Percentiles rank a stretch among this genome's conserved stretches.
phyloP scores from a whole-genome alignment of 2,329 filamentous ascomycete species.

The Xylaria hypoxylon region DNA sequence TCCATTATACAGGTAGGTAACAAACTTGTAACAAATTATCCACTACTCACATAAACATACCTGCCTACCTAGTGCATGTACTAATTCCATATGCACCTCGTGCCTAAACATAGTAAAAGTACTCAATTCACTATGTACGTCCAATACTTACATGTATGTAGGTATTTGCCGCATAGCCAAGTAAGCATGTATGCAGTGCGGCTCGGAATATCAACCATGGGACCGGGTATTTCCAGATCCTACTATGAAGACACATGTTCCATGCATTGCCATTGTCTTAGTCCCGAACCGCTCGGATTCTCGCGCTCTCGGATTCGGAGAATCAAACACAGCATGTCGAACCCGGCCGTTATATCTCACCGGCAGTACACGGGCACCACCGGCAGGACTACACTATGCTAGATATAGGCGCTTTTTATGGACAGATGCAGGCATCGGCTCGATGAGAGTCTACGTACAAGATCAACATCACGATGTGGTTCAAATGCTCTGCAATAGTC shows the following conservation, averaged over 20 bases:
- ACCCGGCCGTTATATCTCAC: conserved; percentile 10
- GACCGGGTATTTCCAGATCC: too few relatives aligned
- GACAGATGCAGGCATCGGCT: background rate
- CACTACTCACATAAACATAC: too few relatives aligned
- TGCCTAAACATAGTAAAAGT: too few relatives aligned
- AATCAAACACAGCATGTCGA: conserved; percentile 16
- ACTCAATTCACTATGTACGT: too few relatives aligned
- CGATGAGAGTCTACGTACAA: background rate
- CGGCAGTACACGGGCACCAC: background rate
- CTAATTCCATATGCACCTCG: too few relatives aligned
- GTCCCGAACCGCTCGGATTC: conserved; percentile 10
- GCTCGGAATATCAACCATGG: conserved; percentile 21
- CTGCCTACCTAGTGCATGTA: too few relatives aligned
- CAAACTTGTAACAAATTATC: too few relatives aligned
- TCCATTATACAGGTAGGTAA: too few relatives aligned
- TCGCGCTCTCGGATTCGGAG: conserved; percentile 9
- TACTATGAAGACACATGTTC: background rate
- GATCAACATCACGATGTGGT: conserved; percentile 18
- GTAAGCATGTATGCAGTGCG: conserved; percentile 2
- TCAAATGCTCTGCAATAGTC: conserved; percentile 18
- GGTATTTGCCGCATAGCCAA: background rate
- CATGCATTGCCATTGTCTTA: background rate
- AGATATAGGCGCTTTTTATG: background rate
- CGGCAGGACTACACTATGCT: background rate
- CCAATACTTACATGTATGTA: too few relatives aligned